phyloP scores from a whole-genome alignment of 495 filamentous ascomycete genomes.

The Penicillium simplicissimum region DNA sequence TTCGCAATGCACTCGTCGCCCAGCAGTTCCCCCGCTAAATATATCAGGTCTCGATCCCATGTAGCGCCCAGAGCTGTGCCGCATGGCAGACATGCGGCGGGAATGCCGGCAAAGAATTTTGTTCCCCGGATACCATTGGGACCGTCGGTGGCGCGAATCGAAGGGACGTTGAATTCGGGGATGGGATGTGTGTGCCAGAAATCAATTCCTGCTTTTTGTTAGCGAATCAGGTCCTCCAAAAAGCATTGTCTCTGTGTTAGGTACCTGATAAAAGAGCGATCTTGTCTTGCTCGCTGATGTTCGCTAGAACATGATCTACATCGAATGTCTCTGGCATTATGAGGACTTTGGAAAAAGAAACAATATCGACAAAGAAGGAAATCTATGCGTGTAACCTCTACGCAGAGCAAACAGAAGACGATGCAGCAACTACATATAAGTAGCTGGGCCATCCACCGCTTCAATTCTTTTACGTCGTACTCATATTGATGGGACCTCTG shows the following conservation, averaged over 20 bases:
- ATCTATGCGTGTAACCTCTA: conserved; percentile 9
- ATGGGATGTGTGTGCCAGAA: conserved; percentile 73
- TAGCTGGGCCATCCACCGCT: not conserved
- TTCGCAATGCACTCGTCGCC: conserved; percentile 64
- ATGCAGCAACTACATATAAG: conserved; percentile 9
- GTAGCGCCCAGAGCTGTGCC: conserved; percentile 64
- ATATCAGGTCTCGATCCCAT: conserved; percentile 58
- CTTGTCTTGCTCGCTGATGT: conserved; percentile 32
- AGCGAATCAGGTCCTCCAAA: not conserved
- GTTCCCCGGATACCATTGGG: conserved; percentile 69
- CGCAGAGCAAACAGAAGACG: conserved; percentile 7
- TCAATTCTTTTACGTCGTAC: conserved; percentile 5
- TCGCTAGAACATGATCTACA: conserved; percentile 32
- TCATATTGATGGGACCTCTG: conserved; percentile 3
- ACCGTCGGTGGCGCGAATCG: conserved; percentile 58
- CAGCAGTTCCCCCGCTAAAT: conserved; percentile 46
- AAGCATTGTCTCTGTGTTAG: conserved; percentile 2
- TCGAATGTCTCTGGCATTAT: conserved; percentile 28
- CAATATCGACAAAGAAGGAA: conserved; percentile 15
- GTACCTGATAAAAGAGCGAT: conserved; percentile 33
- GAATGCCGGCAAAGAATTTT: conserved; percentile 61
- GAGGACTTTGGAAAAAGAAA: conserved; percentile 5
- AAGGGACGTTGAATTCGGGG: conserved; percentile 61
- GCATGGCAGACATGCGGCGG: conserved; percentile 62
- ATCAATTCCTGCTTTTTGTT: conserved; percentile 42